Base-by-base conservation (phyloP, 208 protist genomes). In the Leishmania amazonensis region DNA sequence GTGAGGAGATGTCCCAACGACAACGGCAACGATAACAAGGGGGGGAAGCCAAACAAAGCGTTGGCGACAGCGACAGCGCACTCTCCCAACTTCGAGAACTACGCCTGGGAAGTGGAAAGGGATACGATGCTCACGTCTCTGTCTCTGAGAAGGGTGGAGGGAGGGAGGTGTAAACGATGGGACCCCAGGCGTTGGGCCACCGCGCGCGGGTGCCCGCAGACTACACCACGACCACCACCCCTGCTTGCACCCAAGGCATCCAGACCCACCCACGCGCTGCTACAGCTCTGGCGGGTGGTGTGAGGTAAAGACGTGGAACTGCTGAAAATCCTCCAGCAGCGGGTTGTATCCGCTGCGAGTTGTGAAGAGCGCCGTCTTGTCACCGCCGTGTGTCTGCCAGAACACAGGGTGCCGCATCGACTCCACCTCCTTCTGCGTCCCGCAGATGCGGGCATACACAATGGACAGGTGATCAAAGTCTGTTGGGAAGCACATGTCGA, bases 401-500 rank as follows among this genome's bases (percentile, higher is more conserved):
- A 98, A 98, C 72, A 94, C 87, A 19, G 93, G 91, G 76, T 96
- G 92, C 35, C 78, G 81, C 87, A 97, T 89, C 42, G 83, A 92
- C 51, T 86, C 80, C 0, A 93, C 60, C 75, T 95, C 89, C 76
- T 97, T 96, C 60, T 96, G 83, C 28, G 75, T 47, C n/a, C 93
- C 92, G 64, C 93, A 96, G 38, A 97, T 86, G 45, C 79, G 81
- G 5, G 75, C 45, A 81, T 98, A 98, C 40, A 96, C 90, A 4
- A 75, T 77, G 47, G 75, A 58, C 19, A 98, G 85, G 72, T 94
- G 87, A 3, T 94, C 89, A 87, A 97, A 98, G 78, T 98, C 90
- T 19, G 95, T 98, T 0, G 93, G 94, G 75, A 97, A 98, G 83
- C 91, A 96, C 65, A 98, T 94, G 75, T 98, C 94, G 51, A 96